Evolutionary conservation across 179 eudicot species (phyloP), one percentile per base, ranked within the genome.

Genomic region (Gypsophila paniculata): DNA sequence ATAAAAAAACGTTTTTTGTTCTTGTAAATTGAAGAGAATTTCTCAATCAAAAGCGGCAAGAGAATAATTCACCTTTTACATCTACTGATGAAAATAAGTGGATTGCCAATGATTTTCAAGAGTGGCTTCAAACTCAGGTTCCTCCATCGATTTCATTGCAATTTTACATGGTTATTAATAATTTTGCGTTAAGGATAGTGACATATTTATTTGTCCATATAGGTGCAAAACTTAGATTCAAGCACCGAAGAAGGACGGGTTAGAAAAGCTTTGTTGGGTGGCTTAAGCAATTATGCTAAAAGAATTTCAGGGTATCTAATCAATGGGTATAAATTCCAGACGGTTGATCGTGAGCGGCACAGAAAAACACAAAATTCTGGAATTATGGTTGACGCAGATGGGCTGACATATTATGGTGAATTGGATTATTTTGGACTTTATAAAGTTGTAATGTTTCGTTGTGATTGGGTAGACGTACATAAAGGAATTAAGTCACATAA

Each of bases 261-360:
- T 9, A 55, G 51, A 6, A 61, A 61, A 61, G 49, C 75, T 15
- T 72, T 72, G n/a, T 69, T 53, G 0, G 53, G 69, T 38, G 75
- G 70, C 1, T 63, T 72, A 63, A 38, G n/a, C 21, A 8, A 11
- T 26, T 59, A 22, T 64, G 63, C 15, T 10, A 73, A 36, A 72
- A 26, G 25, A 15, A 32, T 17, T 10, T 51, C 55, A 36, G 53
- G 61, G 7, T 29, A 63, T 64, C 6, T 64, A 13, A 36, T 72
- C 26, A 72, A 72, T 53, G 75, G 75, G 7, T 73, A 73, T 23
- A 64, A 73, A 68, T 73, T 63, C 5, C 21, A 32, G 13, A 54
- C 63, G 0, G 8, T 32, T 36, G 49, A 29, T 23, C 62, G 61
- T 32, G 75, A 72, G 25, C 38, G 22, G 0, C 14, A 29, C 4